phyloP scores from a whole-genome alignment of 2,329 filamentous ascomycete species.

The Calonectria honghensis region DNA sequence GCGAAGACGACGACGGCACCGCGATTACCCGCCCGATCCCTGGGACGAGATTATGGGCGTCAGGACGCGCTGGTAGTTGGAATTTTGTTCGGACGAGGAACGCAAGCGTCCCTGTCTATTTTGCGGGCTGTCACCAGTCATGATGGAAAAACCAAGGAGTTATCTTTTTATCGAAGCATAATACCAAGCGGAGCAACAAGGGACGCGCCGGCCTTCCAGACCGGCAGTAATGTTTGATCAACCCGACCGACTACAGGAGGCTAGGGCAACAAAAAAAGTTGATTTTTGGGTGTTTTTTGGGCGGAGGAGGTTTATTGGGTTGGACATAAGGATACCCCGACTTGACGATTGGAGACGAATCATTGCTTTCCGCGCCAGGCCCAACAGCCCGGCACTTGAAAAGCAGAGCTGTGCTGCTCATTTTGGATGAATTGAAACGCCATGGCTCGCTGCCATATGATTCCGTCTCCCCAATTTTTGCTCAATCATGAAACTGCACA shows the following conservation, averaged over 20 bases:
- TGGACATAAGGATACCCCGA: slow-evolving; percentile 22
- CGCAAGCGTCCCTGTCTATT: neutral
- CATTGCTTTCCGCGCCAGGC: slow-evolving; percentile 13
- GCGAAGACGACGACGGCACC: slow-evolving; percentile 42
- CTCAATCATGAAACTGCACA: neutral
- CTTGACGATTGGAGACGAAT: slow-evolving; percentile 21
- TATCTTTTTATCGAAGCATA: slow-evolving; percentile 15
- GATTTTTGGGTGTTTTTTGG: neutral
- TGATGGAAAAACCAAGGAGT: slow-evolving; percentile 10
- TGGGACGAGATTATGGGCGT: slow-evolving; percentile 46
- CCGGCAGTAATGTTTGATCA: slow-evolving; percentile 31
- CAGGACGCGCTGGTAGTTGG: slow-evolving; percentile 6
- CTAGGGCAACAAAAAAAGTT: neutral
- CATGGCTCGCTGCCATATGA: neutral
- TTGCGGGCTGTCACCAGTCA: slow-evolving; percentile 12
- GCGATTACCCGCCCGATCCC: slow-evolving; percentile 44
- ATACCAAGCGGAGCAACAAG: slow-evolving; percentile 12
- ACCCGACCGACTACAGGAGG: neutral
- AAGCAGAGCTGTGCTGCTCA: neutral
- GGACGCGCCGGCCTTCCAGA: neutral
- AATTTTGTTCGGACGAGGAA: slow-evolving; percentile 17
- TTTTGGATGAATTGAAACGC: slow-evolving; percentile 7
- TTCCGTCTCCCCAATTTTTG: neutral
- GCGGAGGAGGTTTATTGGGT: slow-evolving; percentile 21
- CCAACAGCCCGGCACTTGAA: neutral